phyloP scores from a whole-genome alignment of 2,329 filamentous ascomycete genomes.

The Albophoma yamanashiensis region DNA sequence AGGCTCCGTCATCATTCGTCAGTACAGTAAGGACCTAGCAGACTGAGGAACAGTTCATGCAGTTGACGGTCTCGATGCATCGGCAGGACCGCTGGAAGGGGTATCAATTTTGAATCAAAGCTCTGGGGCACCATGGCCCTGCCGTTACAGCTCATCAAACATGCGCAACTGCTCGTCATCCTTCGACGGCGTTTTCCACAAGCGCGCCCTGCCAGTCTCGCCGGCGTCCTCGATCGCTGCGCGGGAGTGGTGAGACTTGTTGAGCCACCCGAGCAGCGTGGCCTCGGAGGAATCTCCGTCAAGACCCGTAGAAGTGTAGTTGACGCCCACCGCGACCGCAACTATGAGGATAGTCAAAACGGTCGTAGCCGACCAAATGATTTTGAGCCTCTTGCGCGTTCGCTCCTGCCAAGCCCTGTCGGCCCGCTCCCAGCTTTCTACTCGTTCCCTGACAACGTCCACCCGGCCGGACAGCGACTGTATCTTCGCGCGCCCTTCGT shows the following conservation, averaged over 20 bases:
- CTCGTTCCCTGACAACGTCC: slow-evolving; percentile 48
- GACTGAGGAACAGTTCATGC: background rate
- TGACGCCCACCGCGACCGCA: slow-evolving; percentile 26
- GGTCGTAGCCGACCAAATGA: slow-evolving; percentile 51
- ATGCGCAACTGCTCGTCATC: slow-evolving; percentile 27
- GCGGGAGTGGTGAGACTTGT: slow-evolving; percentile 6
- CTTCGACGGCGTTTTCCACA: slow-evolving; percentile 14
- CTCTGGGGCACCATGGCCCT: background rate
- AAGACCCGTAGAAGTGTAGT: slow-evolving; percentile 6
- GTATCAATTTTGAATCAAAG: background rate
- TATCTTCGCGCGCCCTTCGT: slow-evolving; percentile 47
- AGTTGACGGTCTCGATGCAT: background rate
- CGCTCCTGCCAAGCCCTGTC: slow-evolving; percentile 60
- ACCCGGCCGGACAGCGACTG: slow-evolving; percentile 51
- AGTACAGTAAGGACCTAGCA: too few relatives aligned
- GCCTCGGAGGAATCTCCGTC: background rate
- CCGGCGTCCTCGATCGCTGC: slow-evolving; percentile 8
- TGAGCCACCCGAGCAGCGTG: slow-evolving; percentile 1
- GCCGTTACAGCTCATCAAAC: slow-evolving; percentile 35
- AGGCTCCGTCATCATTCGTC: background rate
- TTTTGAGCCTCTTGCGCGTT: slow-evolving; percentile 50
- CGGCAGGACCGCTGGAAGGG: background rate
- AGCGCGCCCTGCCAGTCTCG: slow-evolving; percentile 11
- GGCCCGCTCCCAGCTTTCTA: slow-evolving; percentile 57
- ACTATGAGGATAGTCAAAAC: slow-evolving; percentile 35